A percentile compares a stretch with the other conserved stretches of the same genome.
phyloP scores from a whole-genome alignment of 139 green algal genomes.

The Chlamydomonas incerta region DNA sequence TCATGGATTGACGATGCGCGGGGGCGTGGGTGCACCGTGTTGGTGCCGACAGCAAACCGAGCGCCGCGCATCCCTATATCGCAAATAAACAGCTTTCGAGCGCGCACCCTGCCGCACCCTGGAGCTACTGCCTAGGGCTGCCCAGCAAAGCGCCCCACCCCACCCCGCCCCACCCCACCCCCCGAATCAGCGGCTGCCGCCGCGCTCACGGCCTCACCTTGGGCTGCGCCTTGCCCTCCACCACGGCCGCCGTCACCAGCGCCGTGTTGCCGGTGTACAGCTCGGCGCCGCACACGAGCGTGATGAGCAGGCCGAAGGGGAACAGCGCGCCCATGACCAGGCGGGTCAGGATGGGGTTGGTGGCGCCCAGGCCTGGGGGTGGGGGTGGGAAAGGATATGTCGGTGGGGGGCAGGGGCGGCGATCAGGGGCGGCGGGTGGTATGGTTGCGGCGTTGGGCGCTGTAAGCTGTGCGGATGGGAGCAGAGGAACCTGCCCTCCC shows the following conservation, averaged over 20 bases:
- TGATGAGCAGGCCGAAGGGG: constrained; percentile 78
- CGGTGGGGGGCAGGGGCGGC: too few species aligned
- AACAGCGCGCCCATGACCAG: constrained; percentile 72
- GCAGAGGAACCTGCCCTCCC: background rate
- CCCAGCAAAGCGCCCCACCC: background rate
- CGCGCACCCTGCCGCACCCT: too few species aligned
- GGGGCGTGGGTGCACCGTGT: too few species aligned
- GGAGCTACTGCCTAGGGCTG: too few species aligned
- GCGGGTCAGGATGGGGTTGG: constrained; percentile 72
- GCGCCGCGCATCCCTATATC: too few species aligned
- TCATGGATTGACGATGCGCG: too few species aligned
- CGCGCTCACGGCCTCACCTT: background rate
- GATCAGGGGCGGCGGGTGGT: background rate
- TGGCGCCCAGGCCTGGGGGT: constrained; percentile 64
- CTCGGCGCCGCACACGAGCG: constrained; percentile 79
- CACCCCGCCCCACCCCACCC: too few species aligned
- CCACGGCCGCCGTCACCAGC: constrained; percentile 71
- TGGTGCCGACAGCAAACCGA: too few species aligned
- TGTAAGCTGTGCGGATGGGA: background rate
- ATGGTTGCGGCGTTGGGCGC: background rate
- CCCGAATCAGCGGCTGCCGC: too few species aligned
- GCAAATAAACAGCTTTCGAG: too few species aligned
- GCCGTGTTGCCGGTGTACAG: constrained; percentile 91
- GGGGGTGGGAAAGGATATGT: too few species aligned
- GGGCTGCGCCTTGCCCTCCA: constrained; percentile 66